These are phyloP conservation scores for cucumber (Cucumis sativus) DNA, from an alignment of 306 rosid species.

Conservation along the genomic window Cucumber_9930_V3 NC_026661.2:14300001-14300500, in stretches of 20 bases:
- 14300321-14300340: neutral
- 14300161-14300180: too few species aligned
- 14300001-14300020: neutral
- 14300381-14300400: neutral
- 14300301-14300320: neutral
- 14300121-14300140: neutral
- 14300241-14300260: constrained; percentile 1
- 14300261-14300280: constrained; percentile 5
- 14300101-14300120: constrained; percentile 5
- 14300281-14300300: neutral
- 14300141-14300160: neutral
- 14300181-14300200: neutral
- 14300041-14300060: neutral
- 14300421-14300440: neutral
- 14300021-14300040: neutral
- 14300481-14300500: too few species aligned
- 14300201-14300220: constrained; percentile 2
- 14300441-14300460: neutral
- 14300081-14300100: neutral
- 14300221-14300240: neutral
- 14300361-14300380: neutral
- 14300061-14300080: neutral
- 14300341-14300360: neutral
- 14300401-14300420: neutral
- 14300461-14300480: too few species aligned